Evolutionary conservation across 768 basidiomycete genomes (phyloP), one percentile per base, ranked within the genome.

Genomic region (Rhodotorula diobovata): DNA sequence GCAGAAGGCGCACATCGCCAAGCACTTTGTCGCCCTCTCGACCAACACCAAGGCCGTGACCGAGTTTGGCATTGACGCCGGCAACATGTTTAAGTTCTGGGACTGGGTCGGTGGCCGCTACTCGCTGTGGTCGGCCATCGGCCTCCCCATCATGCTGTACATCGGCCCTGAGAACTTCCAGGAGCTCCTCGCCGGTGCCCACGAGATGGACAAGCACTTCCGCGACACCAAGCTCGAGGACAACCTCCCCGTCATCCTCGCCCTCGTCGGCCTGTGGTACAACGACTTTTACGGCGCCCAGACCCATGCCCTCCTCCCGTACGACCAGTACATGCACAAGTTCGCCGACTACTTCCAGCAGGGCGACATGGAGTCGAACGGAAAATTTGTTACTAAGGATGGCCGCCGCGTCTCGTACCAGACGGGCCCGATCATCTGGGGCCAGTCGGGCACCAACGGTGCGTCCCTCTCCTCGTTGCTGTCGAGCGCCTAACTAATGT

Each of bases 291-390:
- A 95, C 80, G 90, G 92, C 74, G 84, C 95, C 46, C 96, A 99
- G 82, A 98, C 96, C 8, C 91, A 95, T 75, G 91, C 89, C 5
- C 85, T 99, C 53, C 85, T 99, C 54, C 96, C 96, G 1, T 99
- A 99, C 79, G 96, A 99, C 82, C 96, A 99, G 81, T 99, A 99
- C 82, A 84, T 99, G 74, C 91, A 97, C 86, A 96, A 95, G 81
- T 99, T 99, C 77, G 95, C 96, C 48, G 96, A 99, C 81, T 98
- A 98, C 84, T 99, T 99, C 90, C 96, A 97, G 81, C 96, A 98
- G 81, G 95, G 94, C 57, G 96, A 99, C 81, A 99, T 99, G 96
- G 96, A 99, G 82, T 96, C 93, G 34, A 97, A 99, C 81, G 96
- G 96, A 67, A 99, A 98, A 84, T 90, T 87, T 66, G 86, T 97